Percentiles rank a stretch among this genome's conserved stretches.
phyloP scores from a whole-genome alignment of 495 filamentous ascomycete species.

The Cercophora newfieldiana region DNA sequence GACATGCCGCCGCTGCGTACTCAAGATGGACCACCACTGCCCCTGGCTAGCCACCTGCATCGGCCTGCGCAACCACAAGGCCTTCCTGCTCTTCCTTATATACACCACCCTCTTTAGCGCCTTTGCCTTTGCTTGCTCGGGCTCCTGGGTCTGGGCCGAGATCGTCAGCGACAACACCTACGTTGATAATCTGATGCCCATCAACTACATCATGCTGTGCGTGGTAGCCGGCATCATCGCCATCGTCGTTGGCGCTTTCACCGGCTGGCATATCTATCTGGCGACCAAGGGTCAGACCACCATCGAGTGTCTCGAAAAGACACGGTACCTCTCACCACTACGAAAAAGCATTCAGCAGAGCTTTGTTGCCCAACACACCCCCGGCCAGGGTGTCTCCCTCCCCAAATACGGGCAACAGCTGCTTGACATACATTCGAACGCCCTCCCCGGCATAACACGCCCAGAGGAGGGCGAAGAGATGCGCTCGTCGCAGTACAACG shows the following conservation, averaged over 20 bases:
- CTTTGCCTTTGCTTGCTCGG: constrained; percentile 71
- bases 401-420: constrained; percentile 74
- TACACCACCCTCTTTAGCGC: constrained; percentile 88
- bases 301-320: constrained; percentile 93
- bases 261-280: constrained; percentile 86
- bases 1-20: constrained; percentile 84
- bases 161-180: constrained; percentile 63
- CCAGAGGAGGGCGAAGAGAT: constrained; percentile 75
- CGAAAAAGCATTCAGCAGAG: constrained; percentile 66
- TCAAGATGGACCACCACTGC: constrained; percentile 99
- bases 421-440: constrained; percentile 78
- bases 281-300: constrained; percentile 80
- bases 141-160: constrained; percentile 77
- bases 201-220: constrained; percentile 86
- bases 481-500: constrained; percentile 19
- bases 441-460: constrained; percentile 74
- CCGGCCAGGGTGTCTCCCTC: constrained; percentile 47
- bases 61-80: constrained; percentile 90
- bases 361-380: constrained; percentile 52
- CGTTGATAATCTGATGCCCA: constrained; percentile 71
- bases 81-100: constrained; percentile 90
- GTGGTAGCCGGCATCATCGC: constrained; percentile 90
- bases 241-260: constrained; percentile 85
- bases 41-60: constrained; percentile 97
- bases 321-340: constrained; percentile 81